These are phyloP conservation scores for Przewalskia tangutica DNA, from an alignment of 257 asterid genomes.

Conservation along the genomic window DNA sequence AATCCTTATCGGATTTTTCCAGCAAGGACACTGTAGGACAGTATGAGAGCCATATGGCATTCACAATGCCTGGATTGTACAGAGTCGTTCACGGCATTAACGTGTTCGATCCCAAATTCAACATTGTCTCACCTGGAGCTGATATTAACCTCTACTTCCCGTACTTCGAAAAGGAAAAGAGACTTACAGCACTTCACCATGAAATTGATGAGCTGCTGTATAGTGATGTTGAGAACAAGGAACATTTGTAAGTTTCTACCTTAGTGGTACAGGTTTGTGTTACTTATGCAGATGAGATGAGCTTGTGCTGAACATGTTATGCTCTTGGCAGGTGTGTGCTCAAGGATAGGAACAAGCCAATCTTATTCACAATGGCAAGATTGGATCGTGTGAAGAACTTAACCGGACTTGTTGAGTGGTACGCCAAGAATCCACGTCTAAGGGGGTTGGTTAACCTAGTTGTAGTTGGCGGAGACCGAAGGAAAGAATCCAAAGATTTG, in stretches of 20 bases:
- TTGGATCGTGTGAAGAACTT: constrained; percentile 83
- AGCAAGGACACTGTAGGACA: constrained; percentile 97
- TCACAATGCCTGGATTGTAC: constrained; percentile 93
- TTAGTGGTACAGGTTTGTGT: too few species aligned
- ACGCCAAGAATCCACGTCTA: constrained; percentile 71
- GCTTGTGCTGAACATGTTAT: too few species aligned
- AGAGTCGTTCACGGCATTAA: constrained; percentile 92
- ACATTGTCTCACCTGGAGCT: constrained; percentile 95
- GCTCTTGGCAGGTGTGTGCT: constrained; percentile 33
- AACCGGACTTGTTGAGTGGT: constrained; percentile 79
- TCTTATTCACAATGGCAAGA: constrained; percentile 92
- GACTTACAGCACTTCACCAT: constrained; percentile 65
- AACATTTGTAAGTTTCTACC: constrained; percentile 36
- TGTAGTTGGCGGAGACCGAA: constrained; percentile 82
- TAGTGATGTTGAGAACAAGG: constrained; percentile 71
- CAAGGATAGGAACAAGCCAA: constrained; percentile 72
- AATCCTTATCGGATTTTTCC: neutral
- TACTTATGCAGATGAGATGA: too few species aligned
- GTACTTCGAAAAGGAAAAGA: constrained; percentile 54
- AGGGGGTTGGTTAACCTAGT: constrained; percentile 74
- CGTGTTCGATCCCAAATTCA: constrained; percentile 90
- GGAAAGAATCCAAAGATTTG: constrained; percentile 85
- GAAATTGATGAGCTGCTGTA: constrained; percentile 79
- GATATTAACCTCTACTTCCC: constrained; percentile 66
- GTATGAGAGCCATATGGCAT: constrained; percentile 94